These are phyloP conservation scores for Rhipidocladum racemiflorum DNA, from an alignment of 176 grass and related monocot genomes.

Conservation along the genomic window DNA sequence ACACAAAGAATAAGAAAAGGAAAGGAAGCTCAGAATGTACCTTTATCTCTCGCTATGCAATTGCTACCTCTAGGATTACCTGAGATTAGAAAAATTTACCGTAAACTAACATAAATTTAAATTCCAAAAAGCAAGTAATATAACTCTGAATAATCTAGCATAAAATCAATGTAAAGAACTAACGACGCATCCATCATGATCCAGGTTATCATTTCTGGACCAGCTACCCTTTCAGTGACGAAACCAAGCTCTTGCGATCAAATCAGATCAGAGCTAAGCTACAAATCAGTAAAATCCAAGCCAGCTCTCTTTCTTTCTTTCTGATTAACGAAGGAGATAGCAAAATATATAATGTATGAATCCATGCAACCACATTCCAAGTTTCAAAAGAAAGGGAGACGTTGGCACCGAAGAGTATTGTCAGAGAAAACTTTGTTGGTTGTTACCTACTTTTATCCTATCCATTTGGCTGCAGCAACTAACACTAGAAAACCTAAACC, in stretches of 20 bases:
- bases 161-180: conserved; percentile 1
- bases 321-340: neutral
- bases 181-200: neutral
- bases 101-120: conserved; percentile 17
- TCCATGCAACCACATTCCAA: neutral
- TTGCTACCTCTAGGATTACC: conserved; percentile 48
- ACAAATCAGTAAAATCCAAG: neutral
- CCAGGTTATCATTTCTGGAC: neutral
- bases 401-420: too few species aligned
- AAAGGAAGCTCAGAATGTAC: conserved; percentile 41
- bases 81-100: conserved; percentile 33
- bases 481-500: conserved; percentile 8
- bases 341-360: neutral
- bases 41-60: conserved; percentile 93
- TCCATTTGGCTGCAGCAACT: neutral
- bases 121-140: neutral
- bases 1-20: conserved; percentile 24
- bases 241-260: neutral
- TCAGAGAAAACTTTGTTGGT: too few species aligned
- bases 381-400: too few species aligned
- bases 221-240: neutral
- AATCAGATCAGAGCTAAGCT: conserved; percentile 3
- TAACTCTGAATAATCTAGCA: conserved; percentile 7
- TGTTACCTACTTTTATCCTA: conserved; percentile 12
- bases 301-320: neutral